Percentiles rank a stretch among this genome's conserved stretches.
Evolutionary conservation across 768 basidiomycete genomes (phyloP).

Genomic region (Mycena metata): DNA sequence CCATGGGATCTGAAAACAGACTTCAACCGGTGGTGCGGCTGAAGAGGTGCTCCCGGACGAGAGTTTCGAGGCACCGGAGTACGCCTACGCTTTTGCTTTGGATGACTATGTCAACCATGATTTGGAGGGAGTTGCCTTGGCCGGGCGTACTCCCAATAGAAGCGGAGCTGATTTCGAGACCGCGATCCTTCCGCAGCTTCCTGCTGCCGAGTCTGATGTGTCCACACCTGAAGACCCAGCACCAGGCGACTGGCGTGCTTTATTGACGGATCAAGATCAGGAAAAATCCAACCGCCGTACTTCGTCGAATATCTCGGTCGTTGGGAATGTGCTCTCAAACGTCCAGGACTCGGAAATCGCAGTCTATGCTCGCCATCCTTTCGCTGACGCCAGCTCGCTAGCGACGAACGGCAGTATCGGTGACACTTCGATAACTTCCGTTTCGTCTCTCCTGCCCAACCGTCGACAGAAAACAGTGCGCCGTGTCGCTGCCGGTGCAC

Average conservation of each 20-base stretch:
- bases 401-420: conserved; percentile 12
- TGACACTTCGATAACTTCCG: conserved; percentile 14
- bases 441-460: conserved; percentile 30
- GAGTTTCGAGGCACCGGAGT: conserved; percentile 14
- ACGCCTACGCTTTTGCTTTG: conserved; percentile 25
- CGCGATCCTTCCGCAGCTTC: background rate
- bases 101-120: conserved; percentile 23
- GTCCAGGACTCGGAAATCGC: background rate
- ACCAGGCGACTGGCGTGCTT: conserved; percentile 30
- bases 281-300: conserved; percentile 20
- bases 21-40: background rate
- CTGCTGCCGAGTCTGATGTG: no score
- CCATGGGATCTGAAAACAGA: conserved; percentile 13
- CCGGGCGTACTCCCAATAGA: conserved; percentile 7
- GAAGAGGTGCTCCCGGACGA: conserved; percentile 14
- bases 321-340: conserved; percentile 10
- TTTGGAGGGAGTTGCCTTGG: conserved; percentile 12
- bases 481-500: conserved; percentile 7
- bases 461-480: conserved; percentile 30
- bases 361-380: background rate
- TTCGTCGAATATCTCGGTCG: conserved; percentile 34
- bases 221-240: background rate
- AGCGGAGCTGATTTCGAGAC: conserved; percentile 24
- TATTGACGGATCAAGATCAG: conserved; percentile 2
- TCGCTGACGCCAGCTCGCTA: conserved; percentile 6